Evolutionary conservation across 805 yeast genomes (phyloP), one percentile per base, ranked within the genome.

Genomic region (Wickerhamomyces xylosicus): DNA sequence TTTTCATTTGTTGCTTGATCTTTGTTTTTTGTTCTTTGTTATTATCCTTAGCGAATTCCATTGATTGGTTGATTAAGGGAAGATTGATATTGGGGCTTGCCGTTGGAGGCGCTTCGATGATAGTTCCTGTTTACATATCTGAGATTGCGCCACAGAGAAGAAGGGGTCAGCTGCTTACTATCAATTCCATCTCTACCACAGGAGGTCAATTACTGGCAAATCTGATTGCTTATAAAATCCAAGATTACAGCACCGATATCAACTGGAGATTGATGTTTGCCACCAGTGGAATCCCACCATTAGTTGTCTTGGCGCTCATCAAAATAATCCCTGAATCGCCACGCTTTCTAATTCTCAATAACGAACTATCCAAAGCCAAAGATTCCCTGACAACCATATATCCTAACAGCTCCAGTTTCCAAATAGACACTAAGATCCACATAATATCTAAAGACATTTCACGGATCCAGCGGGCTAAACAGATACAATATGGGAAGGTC

Each of bases 91-190:
- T 82, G 14, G 89, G 89, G n/a, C 50, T 79, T 19, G 86, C 82
- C 8, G 77, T 83, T 19, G 92, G 92, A 14, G 71, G 72, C 20
- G 79, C 83, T 5, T 72, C 87, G 0, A 82, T 80, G 48, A 65
- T 78, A 32, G 75, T 78, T 3, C 90, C 81, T 0, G 64, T 73
- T 13, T 74, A 70, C 50, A 59, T 74, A 13, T 67, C 77, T 19
- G 82, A 75, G 50, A 59, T 72, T 20, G 62, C 72, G 3, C 71
- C 73, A 2, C 56, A 67, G 3, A 56, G 49, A 18, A 52, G 54
- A 10, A 57, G 72, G 47, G 71, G 71, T 2, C 52, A 57, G 3
- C 48, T 64, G 33, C 47, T 62, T 38, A 62, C 67, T 8, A 49
- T 65, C 37, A 64, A 63, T 50, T 59, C 66, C 1, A 40, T 63